Evolutionary conservation across 768 basidiomycete species (phyloP), one percentile per base, ranked within the genome.

Genomic region (Austroboletus eburneus): DNA sequence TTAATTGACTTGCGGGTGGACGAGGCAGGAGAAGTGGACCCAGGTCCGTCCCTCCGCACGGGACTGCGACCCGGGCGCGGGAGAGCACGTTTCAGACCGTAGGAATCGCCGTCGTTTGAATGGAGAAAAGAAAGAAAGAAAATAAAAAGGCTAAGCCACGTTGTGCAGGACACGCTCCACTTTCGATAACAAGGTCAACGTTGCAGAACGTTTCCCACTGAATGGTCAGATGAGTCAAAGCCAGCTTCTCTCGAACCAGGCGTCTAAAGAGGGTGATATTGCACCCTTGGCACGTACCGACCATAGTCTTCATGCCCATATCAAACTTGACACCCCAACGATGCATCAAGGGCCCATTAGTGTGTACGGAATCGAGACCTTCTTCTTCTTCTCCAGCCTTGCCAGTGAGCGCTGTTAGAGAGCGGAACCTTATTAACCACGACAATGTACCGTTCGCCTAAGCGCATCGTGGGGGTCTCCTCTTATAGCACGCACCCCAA

Each of bases 101-200:
- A n/a, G 27, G 27, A 12, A 6, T 6, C 27, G 12, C 27, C 30
- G 13, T 4, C 30, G 13, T 32, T 18, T 39, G 44, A 18, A 21
- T 35, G 22, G 33, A 30, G 35, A 39, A 49, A 14, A 32, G 30
- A 13, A 27, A 12, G 7, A 27, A 27, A 27, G 27, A 12, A 27
- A 27, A 27, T 6, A 12, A 12, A 27, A 61, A 59, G 56, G 43
- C 29, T 59, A 59, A 61, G n/a, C 56, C 58, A 59, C 58, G 59
- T 59, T 59, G 40, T 33, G 46, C 42, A 43, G 27, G 12, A 27
- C 5, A 27, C 27, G 27, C 12, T 27, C 27, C 27, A 27, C n/a
- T n/a, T n/a, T n/a, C n/a, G n/a, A n/a, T n/a, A n/a, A n/a, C n/a
- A n/a, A n/a, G n/a, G n/a, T n/a, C n/a, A n/a, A n/a, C n/a, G n/a